These are phyloP conservation scores for Trichophyton rubrum DNA, from an alignment of 2,329 filamentous ascomycete genomes.

Conservation along the genomic window DNA sequence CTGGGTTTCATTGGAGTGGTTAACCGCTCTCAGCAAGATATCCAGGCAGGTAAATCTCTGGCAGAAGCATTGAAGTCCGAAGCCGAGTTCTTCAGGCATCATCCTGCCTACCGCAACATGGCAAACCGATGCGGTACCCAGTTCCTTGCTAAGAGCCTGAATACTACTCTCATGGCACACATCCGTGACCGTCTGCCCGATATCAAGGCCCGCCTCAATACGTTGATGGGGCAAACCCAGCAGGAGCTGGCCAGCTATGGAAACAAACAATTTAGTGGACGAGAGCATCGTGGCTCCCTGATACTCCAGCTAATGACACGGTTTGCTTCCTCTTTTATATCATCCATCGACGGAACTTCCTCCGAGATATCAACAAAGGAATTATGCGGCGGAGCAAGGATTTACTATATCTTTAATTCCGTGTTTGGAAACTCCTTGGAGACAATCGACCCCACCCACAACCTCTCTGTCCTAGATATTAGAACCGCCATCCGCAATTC, in stretches of 20 bases:
- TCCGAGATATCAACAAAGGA: slow-evolving; percentile 98
- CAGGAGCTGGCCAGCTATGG: slow-evolving; percentile 97
- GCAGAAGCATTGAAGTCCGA: slow-evolving; percentile 82
- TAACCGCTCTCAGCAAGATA: slow-evolving; percentile 96
- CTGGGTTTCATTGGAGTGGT: slow-evolving; percentile 96
- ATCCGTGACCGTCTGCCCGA: slow-evolving; percentile 92
- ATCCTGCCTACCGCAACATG: slow-evolving; percentile 95
- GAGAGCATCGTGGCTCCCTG: slow-evolving; percentile 87
- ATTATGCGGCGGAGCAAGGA: slow-evolving; percentile 82
- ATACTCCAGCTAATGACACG: slow-evolving; percentile 97
- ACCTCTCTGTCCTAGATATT: slow-evolving; percentile 88
- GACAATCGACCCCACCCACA: slow-evolving; percentile 89
- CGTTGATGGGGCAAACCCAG: slow-evolving; percentile 98
- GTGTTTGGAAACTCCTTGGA: slow-evolving; percentile 95
- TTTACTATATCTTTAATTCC: slow-evolving; percentile 99
- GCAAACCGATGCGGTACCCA: slow-evolving; percentile 85
- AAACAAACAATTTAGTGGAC: slow-evolving; percentile 93
- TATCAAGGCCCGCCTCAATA: slow-evolving; percentile 95
- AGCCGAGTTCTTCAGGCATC: slow-evolving; percentile 89
- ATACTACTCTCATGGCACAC: slow-evolving; percentile 88
- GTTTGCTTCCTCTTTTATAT: slow-evolving; percentile 94
- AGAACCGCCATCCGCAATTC: slow-evolving; percentile 96
- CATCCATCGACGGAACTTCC: slow-evolving; percentile 95
- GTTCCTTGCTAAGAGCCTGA: slow-evolving; percentile 86
- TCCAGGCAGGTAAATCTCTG: slow-evolving; percentile 90